Base-by-base conservation (phyloP, 805 yeast species). In the Nakazawaea ishiwadae region DNA sequence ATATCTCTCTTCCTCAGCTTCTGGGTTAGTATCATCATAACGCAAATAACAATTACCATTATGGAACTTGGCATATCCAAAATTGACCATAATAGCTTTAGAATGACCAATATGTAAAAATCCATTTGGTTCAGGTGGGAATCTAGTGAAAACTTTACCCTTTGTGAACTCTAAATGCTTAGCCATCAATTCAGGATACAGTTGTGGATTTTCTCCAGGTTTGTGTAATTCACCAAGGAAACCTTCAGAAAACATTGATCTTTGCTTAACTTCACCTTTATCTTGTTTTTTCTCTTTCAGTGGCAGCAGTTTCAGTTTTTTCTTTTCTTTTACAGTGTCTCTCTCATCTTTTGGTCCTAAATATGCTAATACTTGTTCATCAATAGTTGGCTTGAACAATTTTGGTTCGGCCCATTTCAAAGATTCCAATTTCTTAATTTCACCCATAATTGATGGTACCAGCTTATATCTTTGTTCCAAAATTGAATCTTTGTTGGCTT, bases 121-220 rank as follows among this genome's bases (percentile, higher is more conserved):
- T 52, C 99, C 99, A 65, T 95, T 91, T 31, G 99, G 99, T 67
- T 93, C 99, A 5, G 99, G 99, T 35, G 99, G 99, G 67, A 93
- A 93, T 60, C 99, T 79, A 3, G 99, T 93, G 53, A 77, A 80
- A 21, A 91, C 98, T 56, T 75, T 73, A 35, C 96, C 96, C 29
- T 77, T 73, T 26, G 96, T 87, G 49, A 77, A 78, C 43, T 73
- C 77, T 53, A 88, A 69, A 61, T 93, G 99, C 50, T 78, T 83
- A 49, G 71, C 71, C 84, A 87, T 81, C 45, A 87, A 70, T 56
- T 88, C 95, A 27, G 95, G 93, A 62, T 72, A 82, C 50, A 76
- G 83, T 68, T 93, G 99, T 28, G 91, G 90, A 60, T 91, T 91
- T 60, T 82, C 96, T 52, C 97, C 98, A 19, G 96, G 89, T 60